A percentile compares a stretch with the other conserved stretches of the same genome.
phyloP scores from a whole-genome alignment of 768 basidiomycete species.

The Tubosaeta brunneosetosa region DNA sequence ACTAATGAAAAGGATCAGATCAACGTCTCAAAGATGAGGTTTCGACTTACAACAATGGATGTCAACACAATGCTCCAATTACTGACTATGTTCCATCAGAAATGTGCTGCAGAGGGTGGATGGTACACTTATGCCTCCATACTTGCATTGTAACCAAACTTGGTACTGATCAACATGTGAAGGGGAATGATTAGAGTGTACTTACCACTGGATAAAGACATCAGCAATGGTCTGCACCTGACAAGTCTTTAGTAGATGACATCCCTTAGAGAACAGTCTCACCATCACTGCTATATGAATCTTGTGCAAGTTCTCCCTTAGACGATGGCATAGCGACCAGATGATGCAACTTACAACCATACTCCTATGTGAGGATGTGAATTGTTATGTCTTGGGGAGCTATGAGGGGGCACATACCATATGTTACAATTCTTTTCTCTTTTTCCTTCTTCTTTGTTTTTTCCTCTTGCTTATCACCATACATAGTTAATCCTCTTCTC shows the following conservation, averaged over 20 bases:
- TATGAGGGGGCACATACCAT: constrained; percentile 36
- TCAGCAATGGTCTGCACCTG: constrained; percentile 41
- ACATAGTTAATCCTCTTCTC: no score
- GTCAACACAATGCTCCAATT: neutral
- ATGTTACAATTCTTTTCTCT: no score
- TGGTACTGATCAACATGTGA: neutral
- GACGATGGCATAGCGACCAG: neutral
- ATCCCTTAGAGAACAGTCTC: constrained; percentile 13
- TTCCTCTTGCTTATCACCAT: no score
- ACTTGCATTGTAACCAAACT: neutral
- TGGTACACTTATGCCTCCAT: neutral
- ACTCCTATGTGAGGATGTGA: constrained; percentile 35
- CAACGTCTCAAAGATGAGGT: neutral
- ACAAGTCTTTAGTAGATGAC: neutral
- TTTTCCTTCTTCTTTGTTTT: no score
- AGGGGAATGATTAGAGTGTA: neutral
- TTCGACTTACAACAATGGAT: neutral
- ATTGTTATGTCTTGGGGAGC: neutral
- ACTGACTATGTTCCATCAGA: neutral
- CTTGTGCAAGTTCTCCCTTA: constrained; percentile 24
- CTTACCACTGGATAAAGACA: constrained; percentile 43
- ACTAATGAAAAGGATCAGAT: neutral
- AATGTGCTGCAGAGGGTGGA: neutral
- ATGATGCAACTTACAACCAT: constrained; percentile 38
- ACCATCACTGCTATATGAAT: constrained; percentile 54